Evolutionary conservation across 495 filamentous ascomycete species (phyloP).

Genomic region (Penicilliopsis zonata): DNA sequence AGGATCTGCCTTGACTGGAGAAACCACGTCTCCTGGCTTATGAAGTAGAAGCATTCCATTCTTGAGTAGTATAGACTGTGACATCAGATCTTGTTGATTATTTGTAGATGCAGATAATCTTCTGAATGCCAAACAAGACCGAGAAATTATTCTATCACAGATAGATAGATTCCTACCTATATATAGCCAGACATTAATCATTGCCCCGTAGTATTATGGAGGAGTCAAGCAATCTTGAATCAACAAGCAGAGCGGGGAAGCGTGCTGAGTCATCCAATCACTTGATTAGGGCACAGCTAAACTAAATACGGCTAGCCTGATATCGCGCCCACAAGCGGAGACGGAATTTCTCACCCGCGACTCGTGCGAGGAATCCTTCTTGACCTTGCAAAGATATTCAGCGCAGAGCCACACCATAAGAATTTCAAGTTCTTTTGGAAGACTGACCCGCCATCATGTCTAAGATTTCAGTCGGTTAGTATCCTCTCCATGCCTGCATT

Average conservation of each 20-base stretch:
- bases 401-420: slow-evolving; percentile 64
- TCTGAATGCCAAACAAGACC: too few species aligned
- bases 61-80: slow-evolving; percentile 1
- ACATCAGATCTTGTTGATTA: too few species aligned
- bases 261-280: slow-evolving; percentile 4
- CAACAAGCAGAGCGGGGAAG: not conserved
- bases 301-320: slow-evolving; percentile 16
- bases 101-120: too few species aligned
- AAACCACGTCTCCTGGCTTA: not conserved
- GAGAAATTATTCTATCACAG: too few species aligned
- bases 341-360: slow-evolving; percentile 16
- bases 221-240: too few species aligned
- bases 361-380: slow-evolving; percentile 10
- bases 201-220: too few species aligned
- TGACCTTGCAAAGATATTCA: slow-evolving; percentile 20
- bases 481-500: slow-evolving; percentile 1
- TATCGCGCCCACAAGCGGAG: slow-evolving; percentile 34
- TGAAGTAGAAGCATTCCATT: slow-evolving; percentile 1
- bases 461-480: slow-evolving; percentile 79
- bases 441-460: slow-evolving; percentile 61
- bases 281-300: slow-evolving; percentile 28
- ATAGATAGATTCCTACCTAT: too few species aligned
- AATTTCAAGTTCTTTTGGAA: slow-evolving; percentile 43
- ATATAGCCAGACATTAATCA: too few species aligned
- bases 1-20: slow-evolving; percentile 1